Evolutionary conservation across 345 rosid genomes (phyloP).

Genomic region (Leavenworthia alabamica): DNA sequence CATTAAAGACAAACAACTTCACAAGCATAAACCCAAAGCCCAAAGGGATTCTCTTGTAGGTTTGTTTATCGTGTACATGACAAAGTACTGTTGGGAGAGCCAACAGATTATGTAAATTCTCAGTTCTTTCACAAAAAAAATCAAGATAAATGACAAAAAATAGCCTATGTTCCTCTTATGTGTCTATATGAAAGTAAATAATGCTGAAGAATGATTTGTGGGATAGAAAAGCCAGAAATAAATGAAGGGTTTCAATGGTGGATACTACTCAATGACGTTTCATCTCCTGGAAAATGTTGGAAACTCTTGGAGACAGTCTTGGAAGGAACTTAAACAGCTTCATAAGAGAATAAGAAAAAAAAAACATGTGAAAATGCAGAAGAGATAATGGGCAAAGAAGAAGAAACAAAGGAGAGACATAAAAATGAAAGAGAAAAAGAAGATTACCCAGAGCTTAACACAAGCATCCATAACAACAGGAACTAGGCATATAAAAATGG

Average conservation of each 20-base stretch:
- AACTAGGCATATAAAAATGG: slow-evolving; percentile 59
- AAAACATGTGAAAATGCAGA: background rate
- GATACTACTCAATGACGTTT: slow-evolving; percentile 52
- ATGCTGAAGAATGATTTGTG: slow-evolving; percentile 19
- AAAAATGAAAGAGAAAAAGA: background rate
- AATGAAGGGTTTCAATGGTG: slow-evolving; percentile 23
- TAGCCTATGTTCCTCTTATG: slow-evolving; percentile 20
- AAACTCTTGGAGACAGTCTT: slow-evolving; percentile 65
- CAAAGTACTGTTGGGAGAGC: slow-evolving; percentile 5
- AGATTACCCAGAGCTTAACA: slow-evolving; percentile 89
- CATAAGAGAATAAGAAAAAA: background rate
- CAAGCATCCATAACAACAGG: slow-evolving; percentile 78
- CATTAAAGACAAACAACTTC: background rate
- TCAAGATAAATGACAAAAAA: slow-evolving; percentile 15
- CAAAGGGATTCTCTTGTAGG: slow-evolving; percentile 8
- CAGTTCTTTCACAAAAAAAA: slow-evolving; percentile 2
- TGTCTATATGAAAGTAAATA: background rate
- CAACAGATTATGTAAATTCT: slow-evolving; percentile 3
- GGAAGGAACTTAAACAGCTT: slow-evolving; percentile 87
- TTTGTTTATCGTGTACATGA: slow-evolving; percentile 27
- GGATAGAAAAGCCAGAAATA: background rate
- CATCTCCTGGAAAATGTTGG: slow-evolving; percentile 74
- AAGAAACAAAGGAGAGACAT: background rate
- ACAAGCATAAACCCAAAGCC: slow-evolving; percentile 3
- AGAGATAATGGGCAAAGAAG: background rate